phyloP scores from a whole-genome alignment of 768 basidiomycete species.

The Amanita pseudoporphyria region DNA sequence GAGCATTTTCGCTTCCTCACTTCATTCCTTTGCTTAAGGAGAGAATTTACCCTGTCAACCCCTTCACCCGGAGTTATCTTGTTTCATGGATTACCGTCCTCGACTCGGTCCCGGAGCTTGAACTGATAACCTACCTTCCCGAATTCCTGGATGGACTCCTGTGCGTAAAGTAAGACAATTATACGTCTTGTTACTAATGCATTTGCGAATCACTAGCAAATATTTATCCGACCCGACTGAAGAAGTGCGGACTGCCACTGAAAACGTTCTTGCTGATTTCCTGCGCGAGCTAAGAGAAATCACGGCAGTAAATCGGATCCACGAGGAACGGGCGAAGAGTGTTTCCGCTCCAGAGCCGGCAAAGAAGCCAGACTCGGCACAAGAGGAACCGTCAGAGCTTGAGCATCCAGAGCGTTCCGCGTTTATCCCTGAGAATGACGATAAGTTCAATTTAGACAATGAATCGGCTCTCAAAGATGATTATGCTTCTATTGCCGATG shows the following conservation, averaged over 20 bases:
- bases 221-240: slow-evolving; percentile 93
- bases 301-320: slow-evolving; percentile 58
- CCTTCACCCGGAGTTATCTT: slow-evolving; percentile 93
- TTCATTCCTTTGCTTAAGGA: slow-evolving; percentile 93
- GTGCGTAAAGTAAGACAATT: slow-evolving; percentile 36
- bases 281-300: slow-evolving; percentile 86
- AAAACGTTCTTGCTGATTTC: slow-evolving; percentile 82
- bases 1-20: slow-evolving; percentile 87
- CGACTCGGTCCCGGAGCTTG: slow-evolving; percentile 93
- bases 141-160: slow-evolving; percentile 91
- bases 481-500: slow-evolving; percentile 26
- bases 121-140: slow-evolving; percentile 89
- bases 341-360: slow-evolving; percentile 33
- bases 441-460: slow-evolving; percentile 26
- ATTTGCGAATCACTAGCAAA: slow-evolving; percentile 41
- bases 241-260: slow-evolving; percentile 87
- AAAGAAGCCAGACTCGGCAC: slow-evolving; percentile 29
- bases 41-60: slow-evolving; percentile 90
- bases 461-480: slow-evolving; percentile 37
- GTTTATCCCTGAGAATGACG: slow-evolving; percentile 47
- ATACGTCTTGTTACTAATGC: slow-evolving; percentile 7
- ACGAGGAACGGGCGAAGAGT: slow-evolving; percentile 43
- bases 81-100: slow-evolving; percentile 95
- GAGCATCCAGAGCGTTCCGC: slow-evolving; percentile 40
- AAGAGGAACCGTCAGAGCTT: slow-evolving; percentile 53